Conservation (phyloP, 2,329 filamentous ascomycete genomes). For the Sporothrix mexicana region DNA sequence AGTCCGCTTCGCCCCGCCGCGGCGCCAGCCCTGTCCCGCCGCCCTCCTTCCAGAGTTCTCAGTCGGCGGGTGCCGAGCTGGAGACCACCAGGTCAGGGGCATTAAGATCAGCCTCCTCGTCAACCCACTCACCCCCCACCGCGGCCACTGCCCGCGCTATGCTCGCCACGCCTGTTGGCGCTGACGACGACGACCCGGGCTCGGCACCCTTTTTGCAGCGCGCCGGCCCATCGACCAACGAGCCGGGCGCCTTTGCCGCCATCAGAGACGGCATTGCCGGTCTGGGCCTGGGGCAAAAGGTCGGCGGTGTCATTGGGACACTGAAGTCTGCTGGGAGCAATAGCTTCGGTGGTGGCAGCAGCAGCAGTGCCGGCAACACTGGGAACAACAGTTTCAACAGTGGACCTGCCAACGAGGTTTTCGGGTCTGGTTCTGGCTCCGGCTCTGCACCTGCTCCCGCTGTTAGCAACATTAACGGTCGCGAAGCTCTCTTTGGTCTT, state of each 20-base stretch:
- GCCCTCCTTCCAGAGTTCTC: constrained; percentile 44
- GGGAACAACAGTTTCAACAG: background rate
- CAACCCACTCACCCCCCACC: constrained; percentile 5
- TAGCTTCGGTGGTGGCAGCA: constrained; percentile 26
- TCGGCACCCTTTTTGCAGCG: constrained; percentile 32
- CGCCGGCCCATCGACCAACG: constrained; percentile 34
- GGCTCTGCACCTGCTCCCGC: background rate
- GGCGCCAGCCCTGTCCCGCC: constrained; percentile 45
- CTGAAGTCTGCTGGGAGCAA: constrained; percentile 31
- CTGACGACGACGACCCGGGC: background rate
- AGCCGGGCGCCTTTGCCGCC: constrained; percentile 37
- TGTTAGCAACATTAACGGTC: constrained; percentile 30
- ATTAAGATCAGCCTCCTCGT: background rate
- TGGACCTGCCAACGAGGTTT: background rate
- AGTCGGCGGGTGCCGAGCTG: constrained; percentile 34
- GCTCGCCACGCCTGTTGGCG: constrained; percentile 34
- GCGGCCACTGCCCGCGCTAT: constrained; percentile 34
- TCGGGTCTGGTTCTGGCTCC: background rate
- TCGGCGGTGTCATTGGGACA: constrained; percentile 39
- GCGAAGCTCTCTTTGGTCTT: constrained; percentile 33
- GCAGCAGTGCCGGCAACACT: constrained; percentile 33
- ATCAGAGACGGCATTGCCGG: constrained; percentile 39
- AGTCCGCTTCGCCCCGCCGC: constrained; percentile 41
- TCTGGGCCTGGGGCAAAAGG: constrained; percentile 37
- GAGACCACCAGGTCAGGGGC: constrained; percentile 12